phyloP scores from a whole-genome alignment of 1,139 yeast genomes.

The Suhomyces choctaworum region DNA sequence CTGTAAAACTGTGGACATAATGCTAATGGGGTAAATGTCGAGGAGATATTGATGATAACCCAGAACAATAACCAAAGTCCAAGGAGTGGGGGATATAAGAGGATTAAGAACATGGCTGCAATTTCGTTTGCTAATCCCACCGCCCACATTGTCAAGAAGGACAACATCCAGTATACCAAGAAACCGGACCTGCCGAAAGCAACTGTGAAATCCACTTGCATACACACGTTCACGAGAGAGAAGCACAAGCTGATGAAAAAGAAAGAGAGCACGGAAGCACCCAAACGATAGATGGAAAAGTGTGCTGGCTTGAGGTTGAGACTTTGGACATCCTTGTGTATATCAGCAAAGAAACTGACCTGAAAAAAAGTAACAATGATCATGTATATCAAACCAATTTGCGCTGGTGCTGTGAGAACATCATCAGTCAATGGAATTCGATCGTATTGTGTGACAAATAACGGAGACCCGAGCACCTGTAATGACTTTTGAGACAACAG shows the following conservation, averaged over 20 bases:
- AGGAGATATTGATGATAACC: conserved; percentile 61
- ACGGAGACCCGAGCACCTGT: conserved; percentile 32
- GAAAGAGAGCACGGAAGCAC: conserved; percentile 32
- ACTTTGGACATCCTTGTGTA: conserved; percentile 16
- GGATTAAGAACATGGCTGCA: conserved; percentile 33
- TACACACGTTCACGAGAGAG: conserved; percentile 43
- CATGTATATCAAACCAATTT: conserved; percentile 74
- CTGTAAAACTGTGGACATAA: conserved; percentile 54
- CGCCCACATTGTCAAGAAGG: conserved; percentile 44
- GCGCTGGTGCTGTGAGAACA: conserved; percentile 61
- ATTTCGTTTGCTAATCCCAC: conserved; percentile 46
- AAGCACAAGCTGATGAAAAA: conserved; percentile 39
- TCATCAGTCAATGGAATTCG: conserved; percentile 51
- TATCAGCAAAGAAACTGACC: conserved; percentile 16
- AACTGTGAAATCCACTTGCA: conserved; percentile 41
- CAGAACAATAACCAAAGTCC: conserved; percentile 63
- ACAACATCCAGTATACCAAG: conserved; percentile 46
- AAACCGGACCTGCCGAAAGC: conserved; percentile 46
- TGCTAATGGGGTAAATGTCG: conserved; percentile 61
- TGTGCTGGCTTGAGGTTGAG: conserved; percentile 31
- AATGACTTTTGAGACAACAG: conserved; percentile 17
- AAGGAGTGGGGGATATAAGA: conserved; percentile 37
- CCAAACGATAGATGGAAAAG: conserved; percentile 33
- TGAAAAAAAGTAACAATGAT: conserved; percentile 60
- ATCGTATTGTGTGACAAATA: conserved; percentile 45